These are phyloP conservation scores for Clonostachys sp. DNA, from an alignment of 2,329 filamentous ascomycete genomes.

Conservation along the genomic window DNA sequence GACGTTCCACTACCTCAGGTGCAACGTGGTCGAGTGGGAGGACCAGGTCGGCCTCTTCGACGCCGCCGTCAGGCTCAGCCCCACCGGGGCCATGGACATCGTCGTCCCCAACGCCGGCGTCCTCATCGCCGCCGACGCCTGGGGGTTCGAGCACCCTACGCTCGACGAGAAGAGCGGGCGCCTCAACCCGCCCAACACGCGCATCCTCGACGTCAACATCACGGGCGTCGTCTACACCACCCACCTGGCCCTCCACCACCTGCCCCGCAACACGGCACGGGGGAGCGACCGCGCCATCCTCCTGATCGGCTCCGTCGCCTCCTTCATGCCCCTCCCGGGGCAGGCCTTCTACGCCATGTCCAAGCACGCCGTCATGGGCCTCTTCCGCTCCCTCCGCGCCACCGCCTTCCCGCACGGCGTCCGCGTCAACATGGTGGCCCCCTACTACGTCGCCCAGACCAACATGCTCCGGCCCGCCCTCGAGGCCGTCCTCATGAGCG, in stretches of 20 bases:
- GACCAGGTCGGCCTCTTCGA: conserved; percentile 62
- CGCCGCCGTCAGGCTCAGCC: conserved; percentile 46
- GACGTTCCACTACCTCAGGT: conserved; percentile 51
- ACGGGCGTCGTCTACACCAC: conserved; percentile 61
- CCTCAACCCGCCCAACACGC: conserved; percentile 37
- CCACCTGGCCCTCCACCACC: conserved; percentile 53
- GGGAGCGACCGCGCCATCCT: conserved; percentile 54
- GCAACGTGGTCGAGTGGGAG: conserved; percentile 62
- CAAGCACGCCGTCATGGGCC: conserved; percentile 63
- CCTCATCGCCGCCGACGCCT: conserved; percentile 20
- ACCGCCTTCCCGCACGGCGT: conserved; percentile 41
- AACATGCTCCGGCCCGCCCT: conserved; percentile 38
- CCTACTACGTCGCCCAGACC: conserved; percentile 63
- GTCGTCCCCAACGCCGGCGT: conserved; percentile 67
- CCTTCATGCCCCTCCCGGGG: conserved; percentile 36
- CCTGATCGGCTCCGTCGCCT: conserved; percentile 59
- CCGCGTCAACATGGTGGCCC: conserved; percentile 61
- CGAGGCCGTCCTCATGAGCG: conserved; percentile 49
- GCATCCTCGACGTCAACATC: conserved; percentile 56
- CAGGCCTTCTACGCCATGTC: conserved; percentile 51
- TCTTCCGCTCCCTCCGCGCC: conserved; percentile 55
- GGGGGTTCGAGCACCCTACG: conserved; percentile 40
- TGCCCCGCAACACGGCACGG: conserved; percentile 11
- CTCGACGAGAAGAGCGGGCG: conserved; percentile 35
- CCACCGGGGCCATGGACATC: conserved; percentile 51